Evolutionary conservation across 2,329 filamentous ascomycete genomes (phyloP), one percentile per base, ranked within the genome.

Genomic region (Capronia epimyces): DNA sequence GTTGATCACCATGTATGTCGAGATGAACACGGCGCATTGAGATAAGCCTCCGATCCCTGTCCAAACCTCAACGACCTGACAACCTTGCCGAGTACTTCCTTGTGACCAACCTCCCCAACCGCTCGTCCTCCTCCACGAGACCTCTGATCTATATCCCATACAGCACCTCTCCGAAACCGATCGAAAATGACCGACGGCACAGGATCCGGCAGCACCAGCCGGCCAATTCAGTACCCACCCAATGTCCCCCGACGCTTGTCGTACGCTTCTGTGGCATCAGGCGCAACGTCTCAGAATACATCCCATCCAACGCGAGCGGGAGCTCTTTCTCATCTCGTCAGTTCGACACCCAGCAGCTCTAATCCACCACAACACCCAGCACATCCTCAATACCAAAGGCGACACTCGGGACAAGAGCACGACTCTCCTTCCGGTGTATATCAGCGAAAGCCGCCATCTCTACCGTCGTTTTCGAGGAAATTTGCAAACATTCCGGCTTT

Each of bases 241-340:
- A 57, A 55, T 39, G 46, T 50, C 32, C 49, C 55, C 42, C 74
- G 78, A 64, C 72, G 79, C 58, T 77, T 77, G 36, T 83, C 81
- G 45, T 82, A 82, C 69, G 79, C 80, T 60, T 81, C 79, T 21
- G 78, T 82, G 52, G 74, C 79, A 50, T 77, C 78, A 46, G 79
- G 78, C 43, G 72, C 71, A 59, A 67, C 49, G 10, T 69, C 60
- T 57, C 68, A 48, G 52, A 67, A 54, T 67, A 67, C 49, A 66
- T 71, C 70, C 56, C 66, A 68, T 60, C 71, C 72, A 57, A 68
- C 68, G 40, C 64, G 62, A 53, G 62, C 66, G 55, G 69, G 65
- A 51, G 61, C 71, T 50, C 61, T 67, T 51, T 61, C 55, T 53
- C 64, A 55, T 45, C 54, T 57, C 53, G 56, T 61, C 42, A 60